phyloP scores from a whole-genome alignment of 805 yeast genomes.

The Komagataella ulmi region DNA sequence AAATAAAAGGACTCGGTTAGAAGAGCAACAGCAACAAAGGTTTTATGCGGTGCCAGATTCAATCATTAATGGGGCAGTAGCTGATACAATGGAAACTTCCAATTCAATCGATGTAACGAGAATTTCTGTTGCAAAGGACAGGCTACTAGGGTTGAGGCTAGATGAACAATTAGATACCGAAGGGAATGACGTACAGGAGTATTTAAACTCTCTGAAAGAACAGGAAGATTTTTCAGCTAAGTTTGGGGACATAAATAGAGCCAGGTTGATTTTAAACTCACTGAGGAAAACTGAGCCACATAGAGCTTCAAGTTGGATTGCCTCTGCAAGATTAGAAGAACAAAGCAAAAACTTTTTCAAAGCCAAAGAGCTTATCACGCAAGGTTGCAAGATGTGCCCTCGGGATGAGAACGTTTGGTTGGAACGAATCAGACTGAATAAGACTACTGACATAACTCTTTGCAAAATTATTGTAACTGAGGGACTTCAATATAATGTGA shows the following conservation, averaged over 20 bases:
- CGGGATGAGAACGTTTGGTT: constrained; percentile 69
- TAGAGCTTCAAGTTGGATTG: constrained; percentile 74
- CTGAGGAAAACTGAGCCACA: constrained; percentile 61
- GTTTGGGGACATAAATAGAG: constrained; percentile 44
- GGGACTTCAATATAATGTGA: constrained; percentile 44
- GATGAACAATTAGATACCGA: constrained; percentile 22
- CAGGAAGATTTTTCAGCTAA: constrained; percentile 9
- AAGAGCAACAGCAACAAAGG: constrained; percentile 49
- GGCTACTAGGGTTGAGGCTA: constrained; percentile 38
- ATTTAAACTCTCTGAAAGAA: constrained; percentile 19
- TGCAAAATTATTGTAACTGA: constrained; percentile 51
- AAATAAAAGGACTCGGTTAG: constrained; percentile 58
- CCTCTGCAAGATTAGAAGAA: constrained; percentile 70
- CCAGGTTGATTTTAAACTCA: constrained; percentile 49
- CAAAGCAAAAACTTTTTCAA: constrained; percentile 36
- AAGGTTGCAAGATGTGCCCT: constrained; percentile 65
- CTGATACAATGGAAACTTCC: constrained; percentile 16
- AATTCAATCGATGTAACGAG: constrained; percentile 23
- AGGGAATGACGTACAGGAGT: constrained; percentile 22
- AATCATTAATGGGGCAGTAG: constrained; percentile 27
- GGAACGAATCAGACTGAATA: constrained; percentile 57
- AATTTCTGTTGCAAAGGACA: constrained; percentile 52
- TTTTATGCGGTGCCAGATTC: constrained; percentile 78
- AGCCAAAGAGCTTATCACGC: constrained; percentile 52
- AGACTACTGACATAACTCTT: constrained; percentile 20